A percentile compares a stretch with the other conserved stretches of the same genome.
Conservation (phyloP, 768 basidiomycete genomes). For the Auriscalpium vulgare region DNA sequence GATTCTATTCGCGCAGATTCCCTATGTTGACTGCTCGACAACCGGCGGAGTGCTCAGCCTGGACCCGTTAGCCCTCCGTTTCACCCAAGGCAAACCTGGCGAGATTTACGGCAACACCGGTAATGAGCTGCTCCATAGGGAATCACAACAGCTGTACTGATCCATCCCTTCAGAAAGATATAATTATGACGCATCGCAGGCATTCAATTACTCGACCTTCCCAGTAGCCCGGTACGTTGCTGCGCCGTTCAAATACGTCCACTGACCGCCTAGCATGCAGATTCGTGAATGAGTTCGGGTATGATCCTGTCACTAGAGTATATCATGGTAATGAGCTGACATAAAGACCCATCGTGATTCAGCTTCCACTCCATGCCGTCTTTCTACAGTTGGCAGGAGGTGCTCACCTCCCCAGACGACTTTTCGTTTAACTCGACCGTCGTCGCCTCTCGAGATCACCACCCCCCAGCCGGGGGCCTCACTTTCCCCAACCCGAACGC, state of each 20-base stretch:
- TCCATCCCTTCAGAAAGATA: constrained; percentile 35
- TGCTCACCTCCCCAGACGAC: no score
- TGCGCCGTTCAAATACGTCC: neutral
- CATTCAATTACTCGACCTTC: constrained; percentile 46
- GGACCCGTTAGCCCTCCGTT: constrained; percentile 44
- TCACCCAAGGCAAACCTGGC: constrained; percentile 40
- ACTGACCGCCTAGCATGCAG: constrained; percentile 17
- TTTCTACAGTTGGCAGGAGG: no score
- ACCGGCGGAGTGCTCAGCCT: constrained; percentile 48
- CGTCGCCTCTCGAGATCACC: no score
- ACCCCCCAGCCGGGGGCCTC: no score
- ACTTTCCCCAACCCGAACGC: no score
- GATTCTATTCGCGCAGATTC: neutral
- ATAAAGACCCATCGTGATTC: no score
- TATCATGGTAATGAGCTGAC: no score
- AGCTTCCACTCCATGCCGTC: no score
- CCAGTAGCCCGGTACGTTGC: constrained; percentile 35
- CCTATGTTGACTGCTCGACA: constrained; percentile 53
- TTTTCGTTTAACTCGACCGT: no score
- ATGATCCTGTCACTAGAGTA: no score
- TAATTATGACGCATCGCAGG: constrained; percentile 43
- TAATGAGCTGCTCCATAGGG: constrained; percentile 8
- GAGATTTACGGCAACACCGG: constrained; percentile 49
- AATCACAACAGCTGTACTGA: neutral
- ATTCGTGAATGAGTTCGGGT: constrained; percentile 36